phyloP scores from a whole-genome alignment of 2,329 filamentous ascomycete species.

The Aspergillus thermomutatus region DNA sequence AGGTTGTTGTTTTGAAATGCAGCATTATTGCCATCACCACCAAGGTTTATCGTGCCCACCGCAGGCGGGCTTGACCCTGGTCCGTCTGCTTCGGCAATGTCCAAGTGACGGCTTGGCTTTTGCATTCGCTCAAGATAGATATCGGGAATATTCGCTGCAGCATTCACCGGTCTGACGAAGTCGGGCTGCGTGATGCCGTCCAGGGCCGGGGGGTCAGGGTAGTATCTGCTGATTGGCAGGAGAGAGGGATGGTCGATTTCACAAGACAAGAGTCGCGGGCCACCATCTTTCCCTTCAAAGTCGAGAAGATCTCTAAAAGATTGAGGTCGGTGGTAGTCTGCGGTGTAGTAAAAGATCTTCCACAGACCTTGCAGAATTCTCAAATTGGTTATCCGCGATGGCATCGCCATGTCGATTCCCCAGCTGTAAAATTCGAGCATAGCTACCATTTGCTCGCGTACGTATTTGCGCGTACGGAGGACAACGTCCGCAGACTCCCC shows the following conservation, averaged over 20 bases:
- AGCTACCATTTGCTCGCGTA: background rate
- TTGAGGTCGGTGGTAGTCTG: constrained; percentile 15
- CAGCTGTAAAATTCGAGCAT: constrained; percentile 22
- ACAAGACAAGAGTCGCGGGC: constrained; percentile 29
- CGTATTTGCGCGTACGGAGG: background rate
- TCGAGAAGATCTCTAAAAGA: constrained; percentile 14
- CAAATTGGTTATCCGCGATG: background rate
- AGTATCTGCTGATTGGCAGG: constrained; percentile 24
- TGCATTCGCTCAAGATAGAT: constrained; percentile 12
- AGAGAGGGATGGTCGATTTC: constrained; percentile 6
- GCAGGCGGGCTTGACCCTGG: background rate
- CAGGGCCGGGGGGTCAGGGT: constrained; percentile 11
- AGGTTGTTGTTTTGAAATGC: background rate
- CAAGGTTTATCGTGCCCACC: background rate
- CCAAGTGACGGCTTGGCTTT: background rate
- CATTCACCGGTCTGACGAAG: constrained; percentile 12
- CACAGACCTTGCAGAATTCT: constrained; percentile 9
- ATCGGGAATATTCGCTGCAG: constrained; percentile 8
- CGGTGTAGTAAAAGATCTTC: constrained; percentile 26
- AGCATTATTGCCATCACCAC: background rate
- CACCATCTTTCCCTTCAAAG: constrained; percentile 21
- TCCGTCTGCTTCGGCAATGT: background rate
- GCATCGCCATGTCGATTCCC: constrained; percentile 19
- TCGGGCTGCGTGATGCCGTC: background rate
- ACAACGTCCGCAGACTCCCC: background rate